Evolutionary conservation across 352 stramenopile species (phyloP), one percentile per base, ranked within the genome.

Genomic region (Phytophthora europaea): DNA sequence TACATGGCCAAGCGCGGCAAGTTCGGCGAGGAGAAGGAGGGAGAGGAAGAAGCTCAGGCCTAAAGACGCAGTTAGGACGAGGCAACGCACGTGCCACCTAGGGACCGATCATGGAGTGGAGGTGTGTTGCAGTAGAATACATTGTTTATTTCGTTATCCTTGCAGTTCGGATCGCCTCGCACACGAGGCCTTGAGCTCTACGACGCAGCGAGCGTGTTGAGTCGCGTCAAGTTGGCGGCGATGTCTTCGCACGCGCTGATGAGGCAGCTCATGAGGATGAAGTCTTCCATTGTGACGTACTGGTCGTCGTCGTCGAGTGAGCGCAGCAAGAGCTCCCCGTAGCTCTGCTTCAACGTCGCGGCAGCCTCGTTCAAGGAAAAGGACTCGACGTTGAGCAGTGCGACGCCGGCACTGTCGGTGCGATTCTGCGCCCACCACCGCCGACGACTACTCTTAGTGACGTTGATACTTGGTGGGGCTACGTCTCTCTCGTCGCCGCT

Each of bases 251-350:
- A 84, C 13, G 75, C 66, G 55, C 70, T 82, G 56, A 92, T 89
- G 23, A 92, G 72, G 61, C 84, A 92, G 70, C 84, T 92, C 79
- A 89, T 92, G 67, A 89, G 65, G 58, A 90, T 85, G 40, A 90
- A 84, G 33, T 91, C 80, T 38, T 91, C 84, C 65, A 91, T 87
- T 0, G 80, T 75, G 18, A 87, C 67, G 58, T 78, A 60, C 26
- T 73, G 61, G 16, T 79, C 66, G 1, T 66, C 31, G 9, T 80
- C 61, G 50, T 81, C 70, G 9, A 79, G 33, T 3, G 66, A 76
- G 4, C 51, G 64, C 16, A 89, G 40, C 20, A 90, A 55, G 7
- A 87, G 79, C 59, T 87, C 79, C 3, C 82, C 67, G 56, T 92
- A 92, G 58, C 75, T 77, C 36, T 82, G 65, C 48, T 87, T 85